Conservation (phyloP, 2,329 filamentous ascomycete genomes). For the Metarhizium robertsii region DNA sequence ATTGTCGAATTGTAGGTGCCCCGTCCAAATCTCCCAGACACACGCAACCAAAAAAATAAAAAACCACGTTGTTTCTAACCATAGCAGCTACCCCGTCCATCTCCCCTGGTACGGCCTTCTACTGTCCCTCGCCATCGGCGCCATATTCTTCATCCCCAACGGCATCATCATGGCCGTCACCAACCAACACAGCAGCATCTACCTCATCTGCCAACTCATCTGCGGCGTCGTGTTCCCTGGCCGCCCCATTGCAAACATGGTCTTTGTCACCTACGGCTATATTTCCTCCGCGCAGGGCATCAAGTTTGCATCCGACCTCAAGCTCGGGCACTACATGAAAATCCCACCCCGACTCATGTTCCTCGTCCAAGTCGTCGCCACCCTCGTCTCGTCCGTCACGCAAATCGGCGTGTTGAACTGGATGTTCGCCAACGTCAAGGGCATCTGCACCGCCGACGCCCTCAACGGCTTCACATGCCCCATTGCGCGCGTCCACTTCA, state of each 20-base stretch:
- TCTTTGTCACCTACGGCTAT: conserved; percentile 86
- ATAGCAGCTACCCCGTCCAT: conserved; percentile 60
- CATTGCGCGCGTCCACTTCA: conserved; percentile 81
- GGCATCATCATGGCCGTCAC: conserved; percentile 91
- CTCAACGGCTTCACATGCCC: conserved; percentile 84
- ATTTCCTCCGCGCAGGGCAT: conserved; percentile 83
- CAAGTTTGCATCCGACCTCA: conserved; percentile 81
- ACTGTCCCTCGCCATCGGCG: conserved; percentile 67
- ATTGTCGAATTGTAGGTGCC: conserved; percentile 70
- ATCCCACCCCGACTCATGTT: conserved; percentile 73
- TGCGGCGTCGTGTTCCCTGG: conserved; percentile 77
- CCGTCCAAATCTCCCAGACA: neutral
- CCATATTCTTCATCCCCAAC: conserved; percentile 78
- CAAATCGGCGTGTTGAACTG: conserved; percentile 82
- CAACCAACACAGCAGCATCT: conserved; percentile 80
- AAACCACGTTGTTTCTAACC: neutral
- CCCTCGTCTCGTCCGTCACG: conserved; percentile 66
- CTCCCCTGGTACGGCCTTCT: conserved; percentile 81
- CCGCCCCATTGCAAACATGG: conserved; percentile 83
- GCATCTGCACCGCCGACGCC: conserved; percentile 70
- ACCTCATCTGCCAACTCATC: conserved; percentile 77
- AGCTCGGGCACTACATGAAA: conserved; percentile 84
- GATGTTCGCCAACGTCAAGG: conserved; percentile 73
- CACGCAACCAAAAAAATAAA: neutral
- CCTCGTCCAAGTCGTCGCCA: conserved; percentile 67